Conservation (phyloP, 768 basidiomycete species). For the Amylocystis lapponica region DNA sequence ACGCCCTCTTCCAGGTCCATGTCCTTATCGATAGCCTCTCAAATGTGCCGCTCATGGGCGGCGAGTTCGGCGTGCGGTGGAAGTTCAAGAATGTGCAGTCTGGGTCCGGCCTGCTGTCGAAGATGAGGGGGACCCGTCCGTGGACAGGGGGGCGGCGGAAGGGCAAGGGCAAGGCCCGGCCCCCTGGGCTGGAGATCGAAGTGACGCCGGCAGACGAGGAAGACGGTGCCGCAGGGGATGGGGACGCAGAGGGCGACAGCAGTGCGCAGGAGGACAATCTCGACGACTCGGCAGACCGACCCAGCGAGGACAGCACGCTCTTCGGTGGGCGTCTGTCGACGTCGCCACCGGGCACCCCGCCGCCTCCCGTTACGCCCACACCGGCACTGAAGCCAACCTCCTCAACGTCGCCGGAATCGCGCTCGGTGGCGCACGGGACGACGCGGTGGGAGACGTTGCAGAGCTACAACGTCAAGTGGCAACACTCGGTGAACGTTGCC, state of each 20-base stretch:
- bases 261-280: slow-evolving; percentile 10
- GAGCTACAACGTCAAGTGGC: slow-evolving; percentile 64
- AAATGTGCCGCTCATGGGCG: slow-evolving; percentile 65
- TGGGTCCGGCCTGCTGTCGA: slow-evolving; percentile 37
- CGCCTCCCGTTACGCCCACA: slow-evolving; percentile 9
- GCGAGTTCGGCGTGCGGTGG: slow-evolving; percentile 68
- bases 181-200: slow-evolving; percentile 5
- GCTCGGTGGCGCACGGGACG: slow-evolving; percentile 43
- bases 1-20: slow-evolving; percentile 59
- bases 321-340: slow-evolving; percentile 6
- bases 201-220: slow-evolving; percentile 3
- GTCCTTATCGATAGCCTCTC: slow-evolving; percentile 61
- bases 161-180: slow-evolving; percentile 11
- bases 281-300: too few relatives aligned
- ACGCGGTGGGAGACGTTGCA: slow-evolving; percentile 55
- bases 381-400: slow-evolving; percentile 7
- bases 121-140: slow-evolving; percentile 28
- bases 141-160: slow-evolving; percentile 13
- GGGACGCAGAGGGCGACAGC: slow-evolving; percentile 6
- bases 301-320: too few relatives aligned
- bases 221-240: too few relatives aligned
- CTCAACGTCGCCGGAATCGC: slow-evolving; percentile 2
- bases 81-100: slow-evolving; percentile 56
- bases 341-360: slow-evolving; percentile 9
- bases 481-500: slow-evolving; percentile 47